phyloP scores from a whole-genome alignment of 2,329 filamentous ascomycete genomes.

The Tolypocladium album region DNA sequence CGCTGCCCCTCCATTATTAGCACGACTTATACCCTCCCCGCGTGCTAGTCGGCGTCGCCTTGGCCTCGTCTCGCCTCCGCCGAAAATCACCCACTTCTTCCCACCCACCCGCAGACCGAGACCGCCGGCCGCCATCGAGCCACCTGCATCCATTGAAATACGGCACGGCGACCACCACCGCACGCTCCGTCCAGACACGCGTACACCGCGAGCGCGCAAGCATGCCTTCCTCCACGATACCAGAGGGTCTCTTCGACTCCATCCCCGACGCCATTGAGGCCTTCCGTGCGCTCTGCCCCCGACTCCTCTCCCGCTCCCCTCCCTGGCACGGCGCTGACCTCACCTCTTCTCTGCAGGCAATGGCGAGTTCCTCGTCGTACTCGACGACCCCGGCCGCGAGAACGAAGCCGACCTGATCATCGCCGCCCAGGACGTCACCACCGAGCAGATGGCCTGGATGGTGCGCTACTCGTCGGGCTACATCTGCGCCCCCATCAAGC shows the following conservation, averaged over 20 bases:
- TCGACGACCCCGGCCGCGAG: conserved; percentile 85
- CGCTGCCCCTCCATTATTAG: background rate
- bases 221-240: conserved; percentile 42
- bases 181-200: background rate
- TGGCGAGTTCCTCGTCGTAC: conserved; percentile 90
- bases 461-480: conserved; percentile 83
- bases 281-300: conserved; percentile 40
- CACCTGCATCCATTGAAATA: background rate
- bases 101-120: background rate
- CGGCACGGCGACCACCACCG: background rate
- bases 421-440: conserved; percentile 72
- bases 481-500: conserved; percentile 77
- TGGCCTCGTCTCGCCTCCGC: background rate
- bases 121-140: background rate
- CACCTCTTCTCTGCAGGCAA: conserved; percentile 35
- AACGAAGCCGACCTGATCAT: conserved; percentile 99
- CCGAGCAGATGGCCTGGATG: conserved; percentile 92
- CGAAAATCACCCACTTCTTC: background rate
- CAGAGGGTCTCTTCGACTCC: conserved; percentile 46
- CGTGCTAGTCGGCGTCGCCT: background rate
- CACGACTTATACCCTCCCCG: background rate
- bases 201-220: background rate
- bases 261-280: conserved; percentile 55
- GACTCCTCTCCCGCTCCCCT: background rate
- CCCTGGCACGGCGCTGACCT: conserved; percentile 1